Base-by-base conservation (phyloP, 179 eudicot genomes). In the Spergularia azorica region DNA sequence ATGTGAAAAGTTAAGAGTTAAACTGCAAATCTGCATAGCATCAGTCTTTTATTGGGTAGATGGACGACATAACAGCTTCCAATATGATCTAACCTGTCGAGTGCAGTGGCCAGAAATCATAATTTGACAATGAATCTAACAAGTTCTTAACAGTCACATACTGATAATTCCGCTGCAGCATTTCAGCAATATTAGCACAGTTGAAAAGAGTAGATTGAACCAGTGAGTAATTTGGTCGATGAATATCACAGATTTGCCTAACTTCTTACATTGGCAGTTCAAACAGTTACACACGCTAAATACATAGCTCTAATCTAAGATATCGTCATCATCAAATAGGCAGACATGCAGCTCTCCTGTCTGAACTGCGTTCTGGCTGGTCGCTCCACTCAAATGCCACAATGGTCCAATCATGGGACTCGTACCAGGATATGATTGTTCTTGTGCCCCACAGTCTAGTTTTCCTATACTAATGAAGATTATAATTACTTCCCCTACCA, bases 271-370 rank as follows among this genome's bases (percentile, higher is more conserved):
- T 18, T 43, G 54, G 20, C 6, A 9, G 51, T 9, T 46, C 26
- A 67, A 18, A 67, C 56, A 15, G 20, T 67, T 17, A 4, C 18
- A 4, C 32, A 26, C 32, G 55, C 36, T 50, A 67, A 15, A 36
- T 21, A 69, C 9, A 20, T 39, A 8, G 43, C 36, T 55, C 67
- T 51, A 59, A 51, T 67, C 69, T 32, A 79, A 50, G 78, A 73
- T 77, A 73, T 77, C 78, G n/a, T 77, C 80, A 32, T 77, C 75
- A 77, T 81, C 75, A 56, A 41, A 62, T 11, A 58, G 52, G 72
- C 36, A 56, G 67, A 32, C 63, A 3, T 59, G 3, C 50, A 32
- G 72, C 55, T 69, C 12, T 17, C 18, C 52, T 9, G 63, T 14
- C 64, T 36, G 62, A 52, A 48, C 17, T 51, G 55, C 38, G 15